Evolutionary conservation across 2,329 filamentous ascomycete genomes (phyloP).

Genomic region (Chaetomiaceae sp.): DNA sequence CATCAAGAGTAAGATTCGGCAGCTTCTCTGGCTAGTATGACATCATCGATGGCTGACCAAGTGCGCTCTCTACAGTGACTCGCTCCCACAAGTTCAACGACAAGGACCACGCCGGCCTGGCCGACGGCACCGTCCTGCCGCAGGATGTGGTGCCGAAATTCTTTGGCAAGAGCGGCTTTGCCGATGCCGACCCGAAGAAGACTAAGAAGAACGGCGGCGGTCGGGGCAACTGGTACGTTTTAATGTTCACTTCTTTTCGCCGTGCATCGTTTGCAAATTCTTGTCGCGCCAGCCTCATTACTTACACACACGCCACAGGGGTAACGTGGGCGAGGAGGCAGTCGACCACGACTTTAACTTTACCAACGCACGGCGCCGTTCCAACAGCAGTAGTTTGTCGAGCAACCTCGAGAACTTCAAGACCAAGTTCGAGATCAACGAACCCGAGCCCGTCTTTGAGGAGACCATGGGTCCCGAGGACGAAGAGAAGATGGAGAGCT

Average conservation of each 20-base stretch:
- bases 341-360: slow-evolving; percentile 81
- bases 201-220: slow-evolving; percentile 95
- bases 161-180: slow-evolving; percentile 83
- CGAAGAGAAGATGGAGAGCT: slow-evolving; percentile 57
- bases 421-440: slow-evolving; percentile 93
- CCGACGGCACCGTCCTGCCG: slow-evolving; percentile 65
- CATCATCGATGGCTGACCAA: slow-evolving; percentile 18
- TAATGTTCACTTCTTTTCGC: not conserved
- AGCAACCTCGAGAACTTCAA: slow-evolving; percentile 74
- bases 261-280: not conserved
- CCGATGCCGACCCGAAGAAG: slow-evolving; percentile 82
- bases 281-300: too few species aligned
- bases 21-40: not conserved
- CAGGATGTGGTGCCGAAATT: slow-evolving; percentile 80
- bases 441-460: slow-evolving; percentile 88
- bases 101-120: slow-evolving; percentile 78
- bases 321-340: slow-evolving; percentile 75
- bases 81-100: slow-evolving; percentile 95
- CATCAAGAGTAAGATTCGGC: slow-evolving; percentile 28
- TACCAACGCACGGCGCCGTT: slow-evolving; percentile 81
- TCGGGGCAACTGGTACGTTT: slow-evolving; percentile 84
- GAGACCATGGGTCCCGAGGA: slow-evolving; percentile 67
- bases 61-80: slow-evolving; percentile 66
- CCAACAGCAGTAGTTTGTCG: slow-evolving; percentile 78
- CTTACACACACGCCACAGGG: slow-evolving; percentile 53